Conservation (phyloP, 2,329 filamentous ascomycete species). For the Fusarium abutilonis region DNA sequence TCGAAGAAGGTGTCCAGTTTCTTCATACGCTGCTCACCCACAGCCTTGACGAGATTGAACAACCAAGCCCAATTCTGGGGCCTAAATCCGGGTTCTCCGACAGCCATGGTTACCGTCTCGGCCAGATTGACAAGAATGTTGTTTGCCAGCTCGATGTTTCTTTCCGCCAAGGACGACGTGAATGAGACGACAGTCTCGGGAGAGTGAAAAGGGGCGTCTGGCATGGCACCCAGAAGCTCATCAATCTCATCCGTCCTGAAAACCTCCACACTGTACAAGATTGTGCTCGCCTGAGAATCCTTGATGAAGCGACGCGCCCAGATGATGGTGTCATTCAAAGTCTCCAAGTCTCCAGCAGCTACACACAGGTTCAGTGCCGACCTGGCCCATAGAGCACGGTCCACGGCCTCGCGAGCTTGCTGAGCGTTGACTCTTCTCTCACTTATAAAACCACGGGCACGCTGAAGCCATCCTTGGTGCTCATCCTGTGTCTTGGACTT, state of each 20-base stretch:
- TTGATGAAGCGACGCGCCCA: constrained; percentile 48
- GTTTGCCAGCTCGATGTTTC: constrained; percentile 23
- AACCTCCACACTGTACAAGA: constrained; percentile 24
- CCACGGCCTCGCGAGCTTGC: constrained; percentile 34
- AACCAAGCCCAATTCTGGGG: constrained; percentile 11
- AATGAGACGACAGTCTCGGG: constrained; percentile 5
- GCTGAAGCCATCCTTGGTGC: constrained; percentile 26
- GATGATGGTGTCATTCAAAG: constrained; percentile 35
- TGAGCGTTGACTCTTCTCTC: constrained; percentile 41
- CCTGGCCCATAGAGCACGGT: constrained; percentile 43
- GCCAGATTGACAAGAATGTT: constrained; percentile 27
- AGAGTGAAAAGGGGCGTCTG: constrained; percentile 5
- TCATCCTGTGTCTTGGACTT: constrained; percentile 11
- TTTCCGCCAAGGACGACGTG: constrained; percentile 3
- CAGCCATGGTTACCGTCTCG: constrained; percentile 24
- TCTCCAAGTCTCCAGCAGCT: constrained; percentile 39
- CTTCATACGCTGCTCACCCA: constrained; percentile 12
- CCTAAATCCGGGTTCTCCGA: constrained; percentile 27
- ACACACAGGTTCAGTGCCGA: constrained; percentile 45
- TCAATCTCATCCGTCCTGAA: constrained; percentile 34
- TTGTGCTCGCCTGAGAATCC: constrained; percentile 28
- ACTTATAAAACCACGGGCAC: constrained; percentile 20
- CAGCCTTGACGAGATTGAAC: constrained; percentile 10
- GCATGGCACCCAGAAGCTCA: constrained; percentile 32
- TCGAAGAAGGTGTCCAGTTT: constrained; percentile 8